phyloP scores from a whole-genome alignment of 2,329 filamentous ascomycete species.

The Phaeosphaeriaceae sp. region DNA sequence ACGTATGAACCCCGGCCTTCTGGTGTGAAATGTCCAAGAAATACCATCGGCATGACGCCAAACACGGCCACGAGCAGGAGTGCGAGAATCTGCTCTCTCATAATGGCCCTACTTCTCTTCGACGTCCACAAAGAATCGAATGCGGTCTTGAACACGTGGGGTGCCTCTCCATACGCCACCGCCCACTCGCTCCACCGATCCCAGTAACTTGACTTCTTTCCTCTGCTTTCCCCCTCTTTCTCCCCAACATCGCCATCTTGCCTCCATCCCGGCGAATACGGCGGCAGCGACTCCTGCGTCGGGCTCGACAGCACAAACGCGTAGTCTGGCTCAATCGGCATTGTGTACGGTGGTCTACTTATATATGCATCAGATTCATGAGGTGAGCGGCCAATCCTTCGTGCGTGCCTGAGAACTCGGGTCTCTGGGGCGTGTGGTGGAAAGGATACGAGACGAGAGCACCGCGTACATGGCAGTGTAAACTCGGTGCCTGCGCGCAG shows the following conservation, averaged over 20 bases:
- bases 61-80: slow-evolving; percentile 12
- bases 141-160: background rate
- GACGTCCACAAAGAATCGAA: background rate
- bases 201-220: background rate
- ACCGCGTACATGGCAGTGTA: background rate
- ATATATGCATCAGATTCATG: background rate
- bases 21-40: slow-evolving; percentile 15
- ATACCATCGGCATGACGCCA: slow-evolving; percentile 15
- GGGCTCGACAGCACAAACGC: background rate
- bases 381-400: background rate
- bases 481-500: background rate
- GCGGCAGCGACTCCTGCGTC: background rate
- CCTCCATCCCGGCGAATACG: background rate
- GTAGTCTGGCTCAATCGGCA: background rate
- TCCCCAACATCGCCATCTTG: background rate
- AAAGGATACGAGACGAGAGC: background rate
- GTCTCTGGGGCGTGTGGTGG: background rate
- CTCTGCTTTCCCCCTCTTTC: background rate
- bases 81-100: slow-evolving; percentile 4
- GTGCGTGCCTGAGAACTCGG: background rate
- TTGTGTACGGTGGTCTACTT: background rate
- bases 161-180: background rate
- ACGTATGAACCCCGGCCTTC: background rate
- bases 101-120: background rate
- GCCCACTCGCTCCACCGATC: background rate